Percentiles rank a stretch among this genome's conserved stretches.
These are phyloP conservation scores for Flaveria sonorensis DNA, from an alignment of 129 eudicot species.

Conservation along the genomic window DNA sequence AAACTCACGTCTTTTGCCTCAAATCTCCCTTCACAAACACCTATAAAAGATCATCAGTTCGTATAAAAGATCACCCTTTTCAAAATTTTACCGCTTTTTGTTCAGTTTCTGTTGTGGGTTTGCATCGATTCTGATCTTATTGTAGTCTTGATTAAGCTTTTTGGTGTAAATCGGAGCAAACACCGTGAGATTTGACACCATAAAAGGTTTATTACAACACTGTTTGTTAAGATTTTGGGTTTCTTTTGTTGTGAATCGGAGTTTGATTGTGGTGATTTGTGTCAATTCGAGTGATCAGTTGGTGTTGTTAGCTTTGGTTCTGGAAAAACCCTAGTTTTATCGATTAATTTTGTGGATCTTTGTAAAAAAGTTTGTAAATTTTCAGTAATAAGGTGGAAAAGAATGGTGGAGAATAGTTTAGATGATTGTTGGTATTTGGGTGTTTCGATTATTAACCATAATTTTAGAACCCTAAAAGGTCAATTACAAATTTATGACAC, in stretches of 20 bases:
- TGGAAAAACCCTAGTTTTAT: neutral
- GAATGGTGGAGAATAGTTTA: neutral
- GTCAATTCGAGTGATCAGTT: neutral
- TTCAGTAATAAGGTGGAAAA: neutral
- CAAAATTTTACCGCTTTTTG: conserved; percentile 20
- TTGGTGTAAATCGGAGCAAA: neutral
- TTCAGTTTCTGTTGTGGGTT: neutral
- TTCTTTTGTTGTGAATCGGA: neutral
- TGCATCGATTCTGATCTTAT: neutral
- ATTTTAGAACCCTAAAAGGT: no score
- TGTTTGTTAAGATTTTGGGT: neutral
- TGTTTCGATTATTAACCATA: no score
- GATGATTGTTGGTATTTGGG: no score
- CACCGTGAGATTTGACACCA: neutral
- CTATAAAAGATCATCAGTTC: conserved; percentile 30
- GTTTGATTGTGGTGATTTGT: neutral
- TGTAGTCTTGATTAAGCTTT: neutral
- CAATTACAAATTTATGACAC: no score
- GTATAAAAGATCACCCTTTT: conserved; percentile 30
- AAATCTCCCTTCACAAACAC: conserved; percentile 30
- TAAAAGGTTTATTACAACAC: conserved; percentile 5
- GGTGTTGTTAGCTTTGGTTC: neutral
- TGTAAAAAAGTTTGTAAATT: neutral
- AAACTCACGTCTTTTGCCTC: conserved; percentile 20
- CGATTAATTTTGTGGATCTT: neutral